Evolutionary conservation across 768 basidiomycete species (phyloP), one percentile per base, ranked within the genome.

Genomic region (Trametes elegans): DNA sequence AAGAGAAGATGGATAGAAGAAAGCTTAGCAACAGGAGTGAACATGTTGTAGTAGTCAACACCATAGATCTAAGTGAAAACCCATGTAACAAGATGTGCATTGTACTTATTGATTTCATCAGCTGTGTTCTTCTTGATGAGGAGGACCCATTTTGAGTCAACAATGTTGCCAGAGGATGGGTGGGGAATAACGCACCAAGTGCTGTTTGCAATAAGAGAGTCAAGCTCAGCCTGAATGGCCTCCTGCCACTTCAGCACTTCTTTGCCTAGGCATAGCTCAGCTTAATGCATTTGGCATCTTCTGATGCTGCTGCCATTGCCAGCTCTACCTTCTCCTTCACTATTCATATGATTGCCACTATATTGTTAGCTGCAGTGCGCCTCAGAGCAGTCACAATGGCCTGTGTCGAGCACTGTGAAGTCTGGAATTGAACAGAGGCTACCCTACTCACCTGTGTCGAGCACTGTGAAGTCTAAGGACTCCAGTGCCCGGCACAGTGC

Each of bases 11-110:
- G 23, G 27, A 42, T n/a, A 42, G 40, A 42, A 3, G 40, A 42
- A 42, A 42, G 40, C 40, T 42, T 42, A 42, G 40, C 40, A 21
- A 42, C 40, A 24, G 40, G 40, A n/a, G 40, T 24, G 19, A 54
- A 64, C 0, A 61, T 68, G 14, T 68, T 66, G 29, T 57, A 58
- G 55, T 62, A 74, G 45, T 74, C 70, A 13, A 70, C 34, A 3
- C 71, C 70, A 2, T 57, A 60, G 3, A 65, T 56, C 52, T 76
- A 74, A 0, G 63, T 49, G 61, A 68, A 73, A 3, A 75, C 73
- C 31, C 68, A 62, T 0, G 72, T 71, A 2, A 73, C 73, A 8
- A 76, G 63, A 8, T 68, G 53, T 0, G 66, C 72, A 49, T 75
- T 73, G 62, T 70, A 67, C 0, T 58, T 42, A 2, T 45, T 43